Evolutionary conservation across 305 asterid genomes (phyloP).

Genomic region (Petunia hybrid): DNA sequence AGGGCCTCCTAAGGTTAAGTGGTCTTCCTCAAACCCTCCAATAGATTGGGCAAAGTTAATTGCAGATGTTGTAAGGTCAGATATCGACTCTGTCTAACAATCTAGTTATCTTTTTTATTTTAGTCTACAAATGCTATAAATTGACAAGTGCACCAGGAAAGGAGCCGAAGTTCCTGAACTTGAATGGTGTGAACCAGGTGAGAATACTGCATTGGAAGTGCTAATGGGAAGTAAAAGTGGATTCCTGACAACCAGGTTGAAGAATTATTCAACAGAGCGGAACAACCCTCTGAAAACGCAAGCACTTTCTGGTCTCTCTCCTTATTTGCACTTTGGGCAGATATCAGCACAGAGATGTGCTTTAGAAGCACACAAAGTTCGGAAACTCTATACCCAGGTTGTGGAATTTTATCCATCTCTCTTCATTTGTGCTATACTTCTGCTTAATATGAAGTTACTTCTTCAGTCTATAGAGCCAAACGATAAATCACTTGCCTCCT

Average conservation of each 20-base stretch:
- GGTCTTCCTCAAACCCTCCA: conserved; percentile 51
- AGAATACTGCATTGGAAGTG: conserved; percentile 73
- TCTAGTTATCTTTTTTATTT: conserved; percentile 9
- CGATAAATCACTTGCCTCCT: not conserved
- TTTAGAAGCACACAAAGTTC: conserved; percentile 76
- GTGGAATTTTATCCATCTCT: not conserved
- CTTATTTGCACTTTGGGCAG: conserved; percentile 96
- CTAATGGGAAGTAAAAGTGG: conserved; percentile 72
- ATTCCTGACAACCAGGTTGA: conserved; percentile 70
- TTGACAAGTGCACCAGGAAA: conserved; percentile 61
- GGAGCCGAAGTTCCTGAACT: conserved; percentile 98
- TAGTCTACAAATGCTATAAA: conserved; percentile 34
- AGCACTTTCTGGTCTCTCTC: conserved; percentile 89
- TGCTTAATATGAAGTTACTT: not conserved
- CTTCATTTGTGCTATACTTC: not conserved
- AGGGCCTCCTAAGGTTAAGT: conserved; percentile 50
- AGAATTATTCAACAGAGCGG: conserved; percentile 73
- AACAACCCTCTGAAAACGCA: conserved; percentile 90
- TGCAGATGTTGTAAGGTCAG: conserved; percentile 69
- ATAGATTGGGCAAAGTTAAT: conserved; percentile 77
- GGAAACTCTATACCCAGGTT: conserved; percentile 72
- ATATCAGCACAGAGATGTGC: conserved; percentile 94
- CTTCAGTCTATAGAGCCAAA: not conserved
- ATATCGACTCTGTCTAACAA: conserved; percentile 2
- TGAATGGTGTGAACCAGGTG: conserved; percentile 96